A percentile compares a stretch with the other conserved stretches of the same genome.
phyloP scores from a whole-genome alignment of 1,284 basidiomycete genomes.

The Kalmanozyma brasiliensis region DNA sequence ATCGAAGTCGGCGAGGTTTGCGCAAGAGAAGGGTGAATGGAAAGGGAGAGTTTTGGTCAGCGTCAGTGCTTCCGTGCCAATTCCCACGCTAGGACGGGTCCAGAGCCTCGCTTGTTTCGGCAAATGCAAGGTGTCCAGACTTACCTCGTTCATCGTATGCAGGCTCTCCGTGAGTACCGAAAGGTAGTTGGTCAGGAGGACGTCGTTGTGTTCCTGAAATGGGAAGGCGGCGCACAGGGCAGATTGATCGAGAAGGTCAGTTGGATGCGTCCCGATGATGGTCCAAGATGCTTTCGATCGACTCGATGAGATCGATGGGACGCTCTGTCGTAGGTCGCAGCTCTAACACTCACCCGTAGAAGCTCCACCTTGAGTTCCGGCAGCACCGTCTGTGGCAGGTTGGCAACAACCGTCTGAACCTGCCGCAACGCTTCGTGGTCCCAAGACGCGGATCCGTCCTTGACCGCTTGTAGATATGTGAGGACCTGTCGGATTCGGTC shows the following conservation, averaged over 20 bases:
- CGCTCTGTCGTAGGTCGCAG: background rate
- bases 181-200: slow-evolving; percentile 88
- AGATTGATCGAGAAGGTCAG: slow-evolving; percentile 6
- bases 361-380: slow-evolving; percentile 54
- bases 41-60: slow-evolving; percentile 9
- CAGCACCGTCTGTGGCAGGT: slow-evolving; percentile 65
- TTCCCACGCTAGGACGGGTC: background rate
- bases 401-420: slow-evolving; percentile 83
- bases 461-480: slow-evolving; percentile 72
- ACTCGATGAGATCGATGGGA: background rate
- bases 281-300: slow-evolving; percentile 1
- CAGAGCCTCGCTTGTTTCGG: background rate
- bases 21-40: too few species aligned
- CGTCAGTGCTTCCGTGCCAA: slow-evolving; percentile 6
- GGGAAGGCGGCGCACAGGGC: background rate
- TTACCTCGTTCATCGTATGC: slow-evolving; percentile 85
- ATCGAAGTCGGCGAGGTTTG: too few species aligned
- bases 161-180: slow-evolving; percentile 87
- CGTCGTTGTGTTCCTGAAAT: slow-evolving; percentile 89
- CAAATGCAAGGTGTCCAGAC: slow-evolving; percentile 59
- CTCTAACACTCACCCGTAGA: slow-evolving; percentile 27
- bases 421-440: slow-evolving; percentile 81
- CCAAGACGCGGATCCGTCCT: slow-evolving; percentile 28
- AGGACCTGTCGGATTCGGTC: slow-evolving; percentile 86
- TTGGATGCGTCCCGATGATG: background rate